Evolutionary conservation across 257 asterid species (phyloP).

Genomic region (Solanum infundibuliforme): DNA sequence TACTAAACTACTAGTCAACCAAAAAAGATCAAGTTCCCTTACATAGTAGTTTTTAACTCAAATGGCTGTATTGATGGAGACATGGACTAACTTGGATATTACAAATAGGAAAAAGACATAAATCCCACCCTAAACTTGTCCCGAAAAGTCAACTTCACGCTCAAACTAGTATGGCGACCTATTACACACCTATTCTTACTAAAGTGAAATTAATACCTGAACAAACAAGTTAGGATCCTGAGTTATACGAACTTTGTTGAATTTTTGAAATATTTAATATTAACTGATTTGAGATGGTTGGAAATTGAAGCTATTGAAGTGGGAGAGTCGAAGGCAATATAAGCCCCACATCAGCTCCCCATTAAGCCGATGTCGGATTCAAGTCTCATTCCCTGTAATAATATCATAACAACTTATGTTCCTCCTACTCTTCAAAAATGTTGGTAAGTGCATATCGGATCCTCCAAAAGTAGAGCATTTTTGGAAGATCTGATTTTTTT

Average conservation of each 20-base stretch:
- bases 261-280: too few relatives aligned
- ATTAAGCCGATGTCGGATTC: background rate
- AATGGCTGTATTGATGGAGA: background rate
- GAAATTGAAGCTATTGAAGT: background rate
- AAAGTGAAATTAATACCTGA: background rate
- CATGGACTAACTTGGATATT: background rate
- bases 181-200: background rate
- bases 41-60: background rate
- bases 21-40: background rate
- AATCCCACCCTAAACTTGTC: background rate
- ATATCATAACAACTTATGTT: background rate
- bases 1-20: background rate
- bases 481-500: background rate
- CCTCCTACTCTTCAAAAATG: background rate
- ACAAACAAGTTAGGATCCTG: background rate
- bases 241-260: too few relatives aligned
- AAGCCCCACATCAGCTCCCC: background rate
- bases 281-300: background rate
- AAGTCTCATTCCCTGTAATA: background rate
- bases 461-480: background rate
- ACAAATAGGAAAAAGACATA: background rate
- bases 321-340: background rate
- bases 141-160: background rate
- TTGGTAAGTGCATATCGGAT: background rate
- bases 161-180: background rate